Conservation (phyloP, 202 grass and related monocot genomes). For the Schoenoplectus tabernaemontani region DNA sequence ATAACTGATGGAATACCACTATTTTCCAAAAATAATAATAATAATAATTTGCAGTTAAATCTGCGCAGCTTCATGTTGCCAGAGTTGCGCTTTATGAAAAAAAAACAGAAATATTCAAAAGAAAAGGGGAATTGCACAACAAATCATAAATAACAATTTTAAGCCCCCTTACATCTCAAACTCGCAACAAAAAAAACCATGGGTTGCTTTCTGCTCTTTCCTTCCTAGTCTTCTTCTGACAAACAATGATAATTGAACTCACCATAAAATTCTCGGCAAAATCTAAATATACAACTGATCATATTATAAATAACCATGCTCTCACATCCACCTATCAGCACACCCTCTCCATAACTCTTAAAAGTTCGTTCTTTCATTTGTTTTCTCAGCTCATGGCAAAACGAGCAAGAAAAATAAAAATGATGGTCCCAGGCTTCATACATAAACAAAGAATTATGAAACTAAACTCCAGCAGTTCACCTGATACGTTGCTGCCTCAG, state of each 20-base stretch:
- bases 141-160: conserved; percentile 41
- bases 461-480: conserved; percentile 22
- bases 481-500: conserved; percentile 23
- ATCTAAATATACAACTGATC: conserved; percentile 89
- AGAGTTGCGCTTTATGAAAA: neutral
- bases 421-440: conserved; percentile 30
- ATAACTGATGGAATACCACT: too few relatives aligned
- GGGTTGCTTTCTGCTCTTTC: conserved; percentile 47
- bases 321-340: conserved; percentile 36
- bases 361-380: neutral
- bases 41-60: too few relatives aligned
- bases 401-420: conserved; percentile 37
- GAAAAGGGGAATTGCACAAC: conserved; percentile 35
- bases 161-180: conserved; percentile 54
- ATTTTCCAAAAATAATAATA: too few relatives aligned
- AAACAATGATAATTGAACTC: conserved; percentile 65
- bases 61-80: too few relatives aligned
- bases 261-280: conserved; percentile 30
- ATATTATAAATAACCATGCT: conserved; percentile 50
- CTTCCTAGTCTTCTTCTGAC: conserved; percentile 14
- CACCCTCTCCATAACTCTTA: neutral
- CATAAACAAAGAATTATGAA: conserved; percentile 39
- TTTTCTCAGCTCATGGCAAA: conserved; percentile 36
- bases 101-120: conserved; percentile 23
- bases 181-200: conserved; percentile 60